phyloP scores from a whole-genome alignment of 805 yeast species.

The Zygoascus bituminiphila region DNA sequence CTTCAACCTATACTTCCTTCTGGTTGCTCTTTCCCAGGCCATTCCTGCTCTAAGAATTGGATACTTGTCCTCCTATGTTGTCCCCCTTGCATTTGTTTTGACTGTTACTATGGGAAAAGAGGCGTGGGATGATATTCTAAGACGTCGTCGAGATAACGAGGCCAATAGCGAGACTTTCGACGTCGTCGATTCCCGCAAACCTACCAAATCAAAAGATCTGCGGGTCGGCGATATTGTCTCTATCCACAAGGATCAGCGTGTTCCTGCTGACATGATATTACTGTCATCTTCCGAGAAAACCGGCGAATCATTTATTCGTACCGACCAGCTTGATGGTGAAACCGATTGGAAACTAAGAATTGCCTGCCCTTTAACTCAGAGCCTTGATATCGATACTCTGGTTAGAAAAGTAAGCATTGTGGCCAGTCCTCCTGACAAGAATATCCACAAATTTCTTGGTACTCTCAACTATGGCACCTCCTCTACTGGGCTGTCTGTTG shows the following conservation, averaged over 20 bases:
- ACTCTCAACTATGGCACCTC: conserved; percentile 55
- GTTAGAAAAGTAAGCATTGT: conserved; percentile 42
- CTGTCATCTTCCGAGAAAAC: conserved; percentile 69
- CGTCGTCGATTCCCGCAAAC: conserved; percentile 36
- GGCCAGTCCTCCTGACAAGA: conserved; percentile 75
- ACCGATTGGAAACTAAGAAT: conserved; percentile 96
- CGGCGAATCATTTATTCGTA: conserved; percentile 89
- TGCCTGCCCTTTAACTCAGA: conserved; percentile 69
- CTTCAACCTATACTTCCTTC: conserved; percentile 81
- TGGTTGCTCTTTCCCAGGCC: conserved; percentile 91
- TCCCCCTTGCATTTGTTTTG: conserved; percentile 88
- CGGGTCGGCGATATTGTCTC: conserved; percentile 81
- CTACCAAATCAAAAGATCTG: conserved; percentile 50
- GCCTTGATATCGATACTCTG: conserved; percentile 32
- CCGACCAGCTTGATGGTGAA: conserved; percentile 98
- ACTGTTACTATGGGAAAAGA: conserved; percentile 92
- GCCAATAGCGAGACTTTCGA: conserved; percentile 80
- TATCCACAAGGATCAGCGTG: conserved; percentile 70
- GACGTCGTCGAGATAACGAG: conserved; percentile 84
- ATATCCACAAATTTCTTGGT: conserved; percentile 77
- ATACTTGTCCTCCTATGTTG: conserved; percentile 83
- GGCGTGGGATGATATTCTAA: conserved; percentile 85
- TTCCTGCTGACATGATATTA: conserved; percentile 89
- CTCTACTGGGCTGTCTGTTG: conserved; percentile 51
- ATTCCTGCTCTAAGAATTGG: conserved; percentile 89